Conservation (phyloP, 768 basidiomycete genomes). For the Mrakia gelida region DNA sequence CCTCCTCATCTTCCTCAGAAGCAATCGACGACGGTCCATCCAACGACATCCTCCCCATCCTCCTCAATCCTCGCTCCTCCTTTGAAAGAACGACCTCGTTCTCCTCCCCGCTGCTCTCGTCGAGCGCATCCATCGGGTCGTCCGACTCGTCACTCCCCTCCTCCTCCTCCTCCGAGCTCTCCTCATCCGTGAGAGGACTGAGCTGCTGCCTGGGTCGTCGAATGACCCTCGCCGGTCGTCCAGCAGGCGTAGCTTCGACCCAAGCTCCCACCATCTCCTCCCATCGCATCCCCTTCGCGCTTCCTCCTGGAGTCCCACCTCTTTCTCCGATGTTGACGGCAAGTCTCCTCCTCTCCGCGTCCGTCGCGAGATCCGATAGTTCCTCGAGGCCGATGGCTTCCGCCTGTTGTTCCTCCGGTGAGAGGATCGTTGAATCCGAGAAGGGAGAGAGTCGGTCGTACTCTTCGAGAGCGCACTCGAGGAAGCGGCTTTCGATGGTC, state of each 20-base stretch:
- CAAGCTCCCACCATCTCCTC: slow-evolving; percentile 25
- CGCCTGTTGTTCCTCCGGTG: background rate
- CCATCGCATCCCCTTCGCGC: slow-evolving; percentile 13
- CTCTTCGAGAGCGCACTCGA: slow-evolving; percentile 9
- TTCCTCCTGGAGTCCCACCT: background rate
- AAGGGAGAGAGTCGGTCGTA: slow-evolving; percentile 25
- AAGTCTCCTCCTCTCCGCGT: slow-evolving; percentile 4
- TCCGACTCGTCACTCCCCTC: slow-evolving; percentile 6
- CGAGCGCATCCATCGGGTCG: slow-evolving; percentile 21
- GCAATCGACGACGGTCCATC: background rate
- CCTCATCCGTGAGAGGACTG: slow-evolving; percentile 1
- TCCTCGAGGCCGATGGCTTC: background rate
- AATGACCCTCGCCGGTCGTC: background rate
- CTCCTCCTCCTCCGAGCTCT: background rate
- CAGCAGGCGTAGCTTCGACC: slow-evolving; percentile 20
- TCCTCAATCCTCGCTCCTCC: background rate
- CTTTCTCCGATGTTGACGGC: background rate
- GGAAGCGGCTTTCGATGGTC: slow-evolving; percentile 13
- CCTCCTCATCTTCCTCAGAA: background rate
- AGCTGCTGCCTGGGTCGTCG: background rate
- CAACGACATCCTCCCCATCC: slow-evolving; percentile 12
- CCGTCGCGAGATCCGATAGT: background rate
- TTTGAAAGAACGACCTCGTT: background rate
- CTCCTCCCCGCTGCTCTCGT: slow-evolving; percentile 3
- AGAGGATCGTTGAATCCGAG: slow-evolving; percentile 3